These are phyloP conservation scores for Tarenaya hassleriana DNA, from an alignment of 345 rosid genomes.

Conservation along the genomic window DNA sequence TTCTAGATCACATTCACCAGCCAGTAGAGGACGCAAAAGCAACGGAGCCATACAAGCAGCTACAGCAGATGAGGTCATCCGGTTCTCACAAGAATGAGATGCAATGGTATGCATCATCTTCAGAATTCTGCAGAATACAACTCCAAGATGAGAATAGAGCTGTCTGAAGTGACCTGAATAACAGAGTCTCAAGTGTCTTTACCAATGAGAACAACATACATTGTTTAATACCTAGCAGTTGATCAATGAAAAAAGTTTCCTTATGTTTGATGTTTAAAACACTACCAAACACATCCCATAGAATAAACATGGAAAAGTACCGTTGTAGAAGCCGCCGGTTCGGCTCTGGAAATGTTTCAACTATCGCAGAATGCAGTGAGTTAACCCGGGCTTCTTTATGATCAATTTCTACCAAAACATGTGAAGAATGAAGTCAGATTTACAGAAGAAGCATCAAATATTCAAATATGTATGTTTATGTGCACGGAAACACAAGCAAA, in stretches of 20 bases:
- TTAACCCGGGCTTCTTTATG: slow-evolving; percentile 70
- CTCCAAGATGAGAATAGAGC: slow-evolving; percentile 18
- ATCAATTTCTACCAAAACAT: slow-evolving; percentile 59
- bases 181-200: slow-evolving; percentile 8
- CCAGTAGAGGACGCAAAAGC: slow-evolving; percentile 86
- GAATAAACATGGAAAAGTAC: slow-evolving; percentile 28
- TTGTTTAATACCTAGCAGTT: background rate
- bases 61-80: slow-evolving; percentile 95
- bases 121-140: slow-evolving; percentile 57
- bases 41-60: slow-evolving; percentile 99
- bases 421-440: background rate
- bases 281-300: slow-evolving; percentile 2
- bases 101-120: slow-evolving; percentile 89
- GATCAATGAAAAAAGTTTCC: background rate
- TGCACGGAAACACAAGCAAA: background rate
- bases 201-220: slow-evolving; percentile 10
- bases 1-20: slow-evolving; percentile 95
- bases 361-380: slow-evolving; percentile 76
- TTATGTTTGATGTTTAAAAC: slow-evolving; percentile 7
- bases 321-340: slow-evolving; percentile 83
- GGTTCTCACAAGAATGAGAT: slow-evolving; percentile 70
- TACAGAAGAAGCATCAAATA: too few species aligned
- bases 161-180: slow-evolving; percentile 9
- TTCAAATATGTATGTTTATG: background rate
- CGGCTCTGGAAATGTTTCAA: slow-evolving; percentile 95